Base-by-base conservation (phyloP, 2,329 filamentous ascomycete species). In the Microsporum audouinii region DNA sequence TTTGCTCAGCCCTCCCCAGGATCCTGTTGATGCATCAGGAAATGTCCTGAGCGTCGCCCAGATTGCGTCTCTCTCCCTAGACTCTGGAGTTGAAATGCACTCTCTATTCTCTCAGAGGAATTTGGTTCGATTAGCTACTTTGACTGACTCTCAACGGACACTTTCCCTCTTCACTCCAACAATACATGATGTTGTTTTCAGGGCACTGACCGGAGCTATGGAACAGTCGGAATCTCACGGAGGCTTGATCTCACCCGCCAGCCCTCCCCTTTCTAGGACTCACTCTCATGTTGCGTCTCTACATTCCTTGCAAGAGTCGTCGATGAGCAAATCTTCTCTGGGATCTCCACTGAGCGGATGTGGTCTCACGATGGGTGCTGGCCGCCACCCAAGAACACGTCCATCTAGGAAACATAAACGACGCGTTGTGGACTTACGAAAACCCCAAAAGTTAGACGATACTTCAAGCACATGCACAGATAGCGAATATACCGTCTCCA, bases 41-140 rank as follows among this genome's bases (percentile, higher is more conserved):
- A 89, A 91, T 68, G 80, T 87, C 1, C 74, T 95, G 58, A 88
- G 91, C 68, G 81, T 87, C 7, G 84, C 83, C 58, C 84, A 90
- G 65, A 85, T 92, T 60, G 88, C 89, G 0, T 85, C 87, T 2
- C 77, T 96, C 59, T 87, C 88, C 0, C 79, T 96, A 6, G 89
- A 96, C 65, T 85, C 87, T 17, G 85, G 87, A 2, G 81, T 87
- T 5, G 91, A 96, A 70, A 84, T 88, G 23, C 90, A 95, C 72
- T 91, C 90, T 0, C 82, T 95, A 4, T 97, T 99, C 72, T 97
- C 92, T 0, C 90, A 96, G 70, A 96, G 95, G 80, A 97, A 96
- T 68, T 78, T 97, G 41, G 76, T 95, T 29, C 87, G 89, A 58
- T 79, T 99, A 10, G 89, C 88, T 29, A 84, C 89, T 0, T 78